phyloP scores from a whole-genome alignment of 805 yeast species.

The Metschnikowia vanudenii region DNA sequence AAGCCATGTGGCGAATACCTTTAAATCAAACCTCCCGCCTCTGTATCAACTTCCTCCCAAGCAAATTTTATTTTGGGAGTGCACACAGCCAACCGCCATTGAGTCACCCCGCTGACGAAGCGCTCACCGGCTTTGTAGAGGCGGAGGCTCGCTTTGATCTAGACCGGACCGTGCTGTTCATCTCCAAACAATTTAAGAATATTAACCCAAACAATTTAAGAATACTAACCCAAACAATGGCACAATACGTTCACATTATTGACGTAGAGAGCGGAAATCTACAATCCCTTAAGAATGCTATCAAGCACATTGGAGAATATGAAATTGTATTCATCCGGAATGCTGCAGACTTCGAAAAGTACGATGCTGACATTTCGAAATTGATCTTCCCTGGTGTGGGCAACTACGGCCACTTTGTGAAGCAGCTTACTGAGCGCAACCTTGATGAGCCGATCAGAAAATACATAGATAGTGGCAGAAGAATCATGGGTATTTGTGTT shows the following conservation, averaged over 20 bases:
- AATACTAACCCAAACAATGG: neutral
- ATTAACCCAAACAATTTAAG: neutral
- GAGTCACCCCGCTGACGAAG: no score
- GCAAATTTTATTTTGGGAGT: no score
- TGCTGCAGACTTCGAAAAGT: slow-evolving; percentile 50
- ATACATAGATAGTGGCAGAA: slow-evolving; percentile 74
- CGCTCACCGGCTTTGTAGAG: no score
- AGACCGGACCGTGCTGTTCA: no score
- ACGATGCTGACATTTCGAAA: slow-evolving; percentile 45
- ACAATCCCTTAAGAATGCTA: slow-evolving; percentile 85
- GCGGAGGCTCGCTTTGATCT: no score
- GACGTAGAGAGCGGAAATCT: slow-evolving; percentile 95
- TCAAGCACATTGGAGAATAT: slow-evolving; percentile 69
- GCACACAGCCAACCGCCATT: no score
- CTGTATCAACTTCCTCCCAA: no score
- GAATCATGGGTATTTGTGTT: slow-evolving; percentile 96
- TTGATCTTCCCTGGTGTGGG: slow-evolving; percentile 96
- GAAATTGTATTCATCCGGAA: slow-evolving; percentile 59
- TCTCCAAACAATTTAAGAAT: no score
- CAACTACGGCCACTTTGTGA: slow-evolving; percentile 90
- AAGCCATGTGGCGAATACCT: no score
- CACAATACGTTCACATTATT: slow-evolving; percentile 54
- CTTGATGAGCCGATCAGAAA: slow-evolving; percentile 63
- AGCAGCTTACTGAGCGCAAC: slow-evolving; percentile 57
- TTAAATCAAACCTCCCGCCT: no score